Conservation (phyloP, 2,329 filamentous ascomycete species). For the Chrysoporthe austroafricana region DNA sequence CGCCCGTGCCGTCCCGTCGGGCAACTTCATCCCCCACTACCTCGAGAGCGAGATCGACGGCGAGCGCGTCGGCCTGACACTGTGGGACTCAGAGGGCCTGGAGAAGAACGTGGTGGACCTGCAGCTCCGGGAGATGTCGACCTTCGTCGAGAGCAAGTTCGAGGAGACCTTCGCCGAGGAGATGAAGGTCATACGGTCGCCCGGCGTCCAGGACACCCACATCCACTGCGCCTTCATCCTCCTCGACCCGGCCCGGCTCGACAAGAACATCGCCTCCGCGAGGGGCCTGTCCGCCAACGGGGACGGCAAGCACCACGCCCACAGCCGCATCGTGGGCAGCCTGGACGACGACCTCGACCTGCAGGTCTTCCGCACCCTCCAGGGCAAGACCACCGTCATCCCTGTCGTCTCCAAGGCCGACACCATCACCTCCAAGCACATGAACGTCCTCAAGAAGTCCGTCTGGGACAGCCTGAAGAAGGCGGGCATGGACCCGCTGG, state of each 20-base stretch:
- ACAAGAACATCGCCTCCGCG: slow-evolving; percentile 75
- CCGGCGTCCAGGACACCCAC: slow-evolving; percentile 92
- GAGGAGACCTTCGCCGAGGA: slow-evolving; percentile 97
- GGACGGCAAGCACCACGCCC: slow-evolving; percentile 51
- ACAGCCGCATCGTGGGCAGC: slow-evolving; percentile 60
- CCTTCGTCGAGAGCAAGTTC: slow-evolving; percentile 96
- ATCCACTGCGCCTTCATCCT: slow-evolving; percentile 95
- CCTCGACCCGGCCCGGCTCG: slow-evolving; percentile 84
- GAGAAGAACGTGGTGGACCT: slow-evolving; percentile 95
- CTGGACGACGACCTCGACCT: slow-evolving; percentile 90
- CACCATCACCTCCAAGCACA: slow-evolving; percentile 93
- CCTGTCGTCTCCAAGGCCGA: slow-evolving; percentile 97
- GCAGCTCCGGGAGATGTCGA: slow-evolving; percentile 86
- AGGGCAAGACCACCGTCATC: slow-evolving; percentile 93
- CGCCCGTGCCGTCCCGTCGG: slow-evolving; percentile 55
- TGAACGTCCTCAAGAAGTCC: slow-evolving; percentile 86
- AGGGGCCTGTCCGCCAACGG: slow-evolving; percentile 56
- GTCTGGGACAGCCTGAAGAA: slow-evolving; percentile 88
- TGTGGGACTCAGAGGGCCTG: slow-evolving; percentile 95
- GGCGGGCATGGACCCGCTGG: slow-evolving; percentile 84
- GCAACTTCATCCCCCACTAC: slow-evolving; percentile 85
- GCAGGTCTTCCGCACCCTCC: slow-evolving; percentile 83
- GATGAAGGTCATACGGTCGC: slow-evolving; percentile 94
- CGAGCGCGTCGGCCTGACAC: slow-evolving; percentile 86
- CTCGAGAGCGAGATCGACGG: slow-evolving; percentile 93